Evolutionary conservation across 2,329 filamentous ascomycete genomes (phyloP), one percentile per base, ranked within the genome.

Genomic region (Neopestalotiopsis sp.): DNA sequence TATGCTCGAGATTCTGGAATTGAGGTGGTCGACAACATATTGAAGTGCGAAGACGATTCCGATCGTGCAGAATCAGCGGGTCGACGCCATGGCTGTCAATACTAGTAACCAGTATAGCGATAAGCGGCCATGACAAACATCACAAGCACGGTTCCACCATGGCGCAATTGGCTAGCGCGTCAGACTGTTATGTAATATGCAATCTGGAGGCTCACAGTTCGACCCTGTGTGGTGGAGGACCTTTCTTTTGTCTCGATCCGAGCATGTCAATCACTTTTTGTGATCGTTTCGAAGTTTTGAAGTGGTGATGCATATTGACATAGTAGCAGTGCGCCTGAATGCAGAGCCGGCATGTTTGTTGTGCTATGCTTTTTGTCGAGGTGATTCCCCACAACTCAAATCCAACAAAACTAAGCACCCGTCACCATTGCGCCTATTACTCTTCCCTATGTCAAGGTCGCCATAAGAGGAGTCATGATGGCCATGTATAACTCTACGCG

Each of bases 101-200:
- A 9, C 14, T 52, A 10, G n/a, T n/a, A 17, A 52, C 9, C 7
- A 52, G n/a, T 1, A 52, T 4, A 6, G 45, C 6, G 10, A 52
- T 52, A n/a, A 24, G 2, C 9, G 14, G 9, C 17, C 45, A 52
- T 9, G 17, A 20, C 9, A 20, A n/a, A 52, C n/a, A 52, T 52
- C 17, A 52, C 45, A 52, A 52, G 45, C 17, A 17, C 45, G 20
- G 45, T 52, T 52, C 45, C 45, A 52, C 45, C 45, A 17, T 52
- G 45, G 45, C 45, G 45, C 45, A 52, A 52, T 52, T 52, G 45
- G 45, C 45, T 52, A 52, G 45, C 45, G 45, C 45, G 45, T 52
- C 45, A 52, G 45, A 52, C 45, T 52, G 45, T 52, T 52, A 52
- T 52, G n/a, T n/a, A 17, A 2, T 52, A n/a, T 52, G 45, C 45